phyloP scores from a whole-genome alignment of 2,329 filamentous ascomycete genomes.

The Claviceps sp. region DNA sequence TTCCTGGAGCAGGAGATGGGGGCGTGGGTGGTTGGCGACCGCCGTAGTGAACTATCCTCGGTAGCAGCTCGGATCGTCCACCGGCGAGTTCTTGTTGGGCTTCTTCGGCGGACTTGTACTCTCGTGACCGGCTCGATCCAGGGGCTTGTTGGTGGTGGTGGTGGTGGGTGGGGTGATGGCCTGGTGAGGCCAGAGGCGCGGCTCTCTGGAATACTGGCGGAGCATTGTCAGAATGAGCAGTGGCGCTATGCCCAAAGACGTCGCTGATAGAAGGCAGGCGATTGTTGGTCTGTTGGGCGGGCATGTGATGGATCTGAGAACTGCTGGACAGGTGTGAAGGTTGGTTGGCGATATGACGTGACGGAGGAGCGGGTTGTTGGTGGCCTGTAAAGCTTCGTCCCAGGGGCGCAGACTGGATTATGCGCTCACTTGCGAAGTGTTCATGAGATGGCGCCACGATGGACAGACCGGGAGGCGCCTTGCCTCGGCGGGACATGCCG shows the following conservation, averaged over 20 bases:
- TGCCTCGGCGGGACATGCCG: conserved; percentile 58
- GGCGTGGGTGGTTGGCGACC: conserved; percentile 89
- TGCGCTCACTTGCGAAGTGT: conserved; percentile 83
- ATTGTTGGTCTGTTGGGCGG: conserved; percentile 79
- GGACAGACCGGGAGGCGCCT: conserved; percentile 76
- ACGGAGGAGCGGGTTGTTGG: conserved; percentile 62
- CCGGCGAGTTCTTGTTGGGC: conserved; percentile 81
- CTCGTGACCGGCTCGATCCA: conserved; percentile 53
- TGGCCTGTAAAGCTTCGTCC: conserved; percentile 92
- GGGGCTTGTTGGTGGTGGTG: conserved; percentile 28
- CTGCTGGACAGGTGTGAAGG: conserved; percentile 71
- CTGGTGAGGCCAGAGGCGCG: conserved; percentile 65
- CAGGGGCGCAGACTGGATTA: conserved; percentile 91
- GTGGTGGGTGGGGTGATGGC: conserved; percentile 43
- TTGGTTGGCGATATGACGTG: conserved; percentile 67
- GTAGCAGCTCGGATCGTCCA: conserved; percentile 82
- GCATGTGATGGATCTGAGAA: conserved; percentile 82
- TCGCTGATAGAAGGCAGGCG: conserved; percentile 87
- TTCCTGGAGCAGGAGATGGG: conserved; percentile 57
- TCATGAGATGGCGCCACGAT: conserved; percentile 91
- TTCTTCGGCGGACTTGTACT: conserved; percentile 93
- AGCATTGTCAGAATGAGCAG: conserved; percentile 43
- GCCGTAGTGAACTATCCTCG: conserved; percentile 89
- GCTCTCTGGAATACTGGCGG: conserved; percentile 40
- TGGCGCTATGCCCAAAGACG: conserved; percentile 75